Evolutionary conservation across 495 filamentous ascomycete species (phyloP).

Genomic region (Podospora tetraspora): DNA sequence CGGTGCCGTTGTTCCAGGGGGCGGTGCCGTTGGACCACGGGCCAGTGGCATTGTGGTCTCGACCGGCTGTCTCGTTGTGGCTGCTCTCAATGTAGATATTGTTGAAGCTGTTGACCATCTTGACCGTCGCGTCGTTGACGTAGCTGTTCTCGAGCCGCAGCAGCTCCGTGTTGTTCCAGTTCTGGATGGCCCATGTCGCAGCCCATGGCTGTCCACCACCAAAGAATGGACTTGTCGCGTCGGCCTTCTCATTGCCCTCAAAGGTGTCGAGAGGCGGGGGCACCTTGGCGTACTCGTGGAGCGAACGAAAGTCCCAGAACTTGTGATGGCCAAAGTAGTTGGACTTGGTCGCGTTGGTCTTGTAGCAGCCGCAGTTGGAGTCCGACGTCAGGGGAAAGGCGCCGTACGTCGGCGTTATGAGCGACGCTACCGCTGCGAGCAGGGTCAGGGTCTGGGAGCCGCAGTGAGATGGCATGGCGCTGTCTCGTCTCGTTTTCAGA

Average conservation of each 20-base stretch:
- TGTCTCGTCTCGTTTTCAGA: background rate
- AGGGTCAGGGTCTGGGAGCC: conserved; percentile 11
- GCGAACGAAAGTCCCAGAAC: conserved; percentile 62
- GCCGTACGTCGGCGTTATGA: conserved; percentile 11
- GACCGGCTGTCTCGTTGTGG: conserved; percentile 25
- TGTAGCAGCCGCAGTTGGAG: conserved; percentile 44
- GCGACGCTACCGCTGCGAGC: conserved; percentile 16
- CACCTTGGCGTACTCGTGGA: conserved; percentile 30
- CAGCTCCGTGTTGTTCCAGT: conserved; percentile 46
- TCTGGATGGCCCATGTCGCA: conserved; percentile 55
- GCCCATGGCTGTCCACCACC: conserved; percentile 31
- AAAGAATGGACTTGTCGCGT: conserved; percentile 37
- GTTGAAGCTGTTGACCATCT: conserved; percentile 57
- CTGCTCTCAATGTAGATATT: conserved; percentile 58
- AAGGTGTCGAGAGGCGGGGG: conserved; percentile 21
- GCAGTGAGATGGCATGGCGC: background rate
- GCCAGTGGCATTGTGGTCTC: background rate
- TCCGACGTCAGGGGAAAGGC: conserved; percentile 39
- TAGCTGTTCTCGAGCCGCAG: conserved; percentile 24
- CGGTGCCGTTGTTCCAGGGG: background rate
- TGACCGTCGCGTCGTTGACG: conserved; percentile 36
- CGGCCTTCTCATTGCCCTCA: conserved; percentile 27
- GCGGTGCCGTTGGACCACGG: background rate
- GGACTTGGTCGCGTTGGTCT: conserved; percentile 39
- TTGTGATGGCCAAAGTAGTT: conserved; percentile 61